Conservation (phyloP, 148 eudicot species). For the Suaeda aralocaspica region DNA sequence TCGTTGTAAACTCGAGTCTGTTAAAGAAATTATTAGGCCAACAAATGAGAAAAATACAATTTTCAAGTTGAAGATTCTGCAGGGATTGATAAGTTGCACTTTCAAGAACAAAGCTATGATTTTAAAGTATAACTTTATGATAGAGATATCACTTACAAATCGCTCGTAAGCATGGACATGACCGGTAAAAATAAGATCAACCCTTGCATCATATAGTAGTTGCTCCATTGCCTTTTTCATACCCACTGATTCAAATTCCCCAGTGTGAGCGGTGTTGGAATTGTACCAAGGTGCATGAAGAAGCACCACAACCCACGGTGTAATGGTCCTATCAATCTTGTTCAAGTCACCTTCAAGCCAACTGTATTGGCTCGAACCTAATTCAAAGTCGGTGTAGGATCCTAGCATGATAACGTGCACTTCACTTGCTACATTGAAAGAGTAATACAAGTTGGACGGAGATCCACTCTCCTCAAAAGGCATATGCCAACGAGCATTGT, state of each 20-base stretch:
- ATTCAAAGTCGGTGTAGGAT: constrained; percentile 56
- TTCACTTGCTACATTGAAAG: constrained; percentile 52
- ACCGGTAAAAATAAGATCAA: constrained; percentile 60
- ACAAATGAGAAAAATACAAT: too few relatives aligned
- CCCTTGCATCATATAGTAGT: constrained; percentile 46
- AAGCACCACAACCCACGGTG: constrained; percentile 61
- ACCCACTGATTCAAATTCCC: constrained; percentile 42
- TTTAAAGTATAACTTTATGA: not conserved
- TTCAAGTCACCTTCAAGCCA: constrained; percentile 57
- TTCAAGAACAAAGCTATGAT: too few relatives aligned
- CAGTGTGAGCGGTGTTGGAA: constrained; percentile 56
- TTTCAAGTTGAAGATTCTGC: too few relatives aligned
- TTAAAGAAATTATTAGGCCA: too few relatives aligned
- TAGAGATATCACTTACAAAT: constrained; percentile 51
- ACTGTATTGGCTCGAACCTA: constrained; percentile 47
- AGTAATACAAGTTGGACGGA: constrained; percentile 58
- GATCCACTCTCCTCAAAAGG: constrained; percentile 68
- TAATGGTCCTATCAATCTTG: constrained; percentile 45
- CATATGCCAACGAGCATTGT: constrained; percentile 77
- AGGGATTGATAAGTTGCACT: too few relatives aligned
- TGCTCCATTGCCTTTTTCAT: constrained; percentile 65
- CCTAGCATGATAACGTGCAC: constrained; percentile 74
- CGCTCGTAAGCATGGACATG: constrained; percentile 94
- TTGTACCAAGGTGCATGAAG: constrained; percentile 86
- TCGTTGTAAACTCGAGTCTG: constrained; percentile 35